Evolutionary conservation across 2,329 filamentous ascomycete genomes (phyloP).

Genomic region (Rhynchosporium graminicola): DNA sequence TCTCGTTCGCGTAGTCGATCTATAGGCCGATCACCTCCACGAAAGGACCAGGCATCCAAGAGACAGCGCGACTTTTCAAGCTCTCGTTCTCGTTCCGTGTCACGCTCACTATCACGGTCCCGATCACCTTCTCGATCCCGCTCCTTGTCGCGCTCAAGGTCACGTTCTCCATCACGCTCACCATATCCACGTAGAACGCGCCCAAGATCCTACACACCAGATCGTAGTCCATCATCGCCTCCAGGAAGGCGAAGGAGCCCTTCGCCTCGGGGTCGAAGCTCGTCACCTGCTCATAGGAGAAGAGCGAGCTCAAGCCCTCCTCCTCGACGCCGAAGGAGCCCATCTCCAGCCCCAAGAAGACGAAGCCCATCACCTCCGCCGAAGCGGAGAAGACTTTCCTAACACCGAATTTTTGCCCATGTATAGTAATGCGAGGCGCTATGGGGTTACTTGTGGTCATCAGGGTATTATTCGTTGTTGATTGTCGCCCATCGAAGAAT

Average conservation of each 20-base stretch:
- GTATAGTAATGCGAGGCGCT: conserved; percentile 12
- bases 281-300: conserved; percentile 13
- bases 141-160: conserved; percentile 19
- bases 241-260: conserved; percentile 21
- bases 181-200: conserved; percentile 25
- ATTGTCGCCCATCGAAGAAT: neutral
- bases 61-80: conserved; percentile 18
- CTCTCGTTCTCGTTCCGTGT: conserved; percentile 20
- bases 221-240: conserved; percentile 13
- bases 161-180: conserved; percentile 24
- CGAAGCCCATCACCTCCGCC: conserved; percentile 15
- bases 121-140: conserved; percentile 17
- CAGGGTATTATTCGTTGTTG: neutral
- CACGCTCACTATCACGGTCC: conserved; percentile 24
- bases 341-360: conserved; percentile 7
- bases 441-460: conserved; percentile 6
- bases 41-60: conserved; percentile 7
- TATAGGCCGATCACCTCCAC: conserved; percentile 26
- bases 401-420: neutral
- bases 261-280: conserved; percentile 29
- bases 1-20: conserved; percentile 45
- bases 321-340: conserved; percentile 12
- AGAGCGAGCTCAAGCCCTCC: conserved; percentile 10
- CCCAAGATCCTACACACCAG: conserved; percentile 17
- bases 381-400: conserved; percentile 15